Percentiles rank a stretch among this genome's conserved stretches.
Conservation (phyloP, 352 stramenopile genomes). For the Phytopythium delawarense region DNA sequence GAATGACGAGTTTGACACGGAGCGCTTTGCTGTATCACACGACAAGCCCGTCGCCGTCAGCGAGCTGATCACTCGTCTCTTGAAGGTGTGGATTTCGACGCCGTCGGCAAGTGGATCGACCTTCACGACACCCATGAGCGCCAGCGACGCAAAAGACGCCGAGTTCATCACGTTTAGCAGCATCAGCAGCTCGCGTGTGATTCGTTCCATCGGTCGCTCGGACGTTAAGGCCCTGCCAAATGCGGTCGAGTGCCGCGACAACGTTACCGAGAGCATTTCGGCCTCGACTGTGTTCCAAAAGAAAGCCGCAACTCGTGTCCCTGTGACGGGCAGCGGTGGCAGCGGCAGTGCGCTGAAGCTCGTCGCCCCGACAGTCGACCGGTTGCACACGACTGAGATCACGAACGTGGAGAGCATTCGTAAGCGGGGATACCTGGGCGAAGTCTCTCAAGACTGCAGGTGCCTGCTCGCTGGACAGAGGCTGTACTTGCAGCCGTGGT, state of each 20-base stretch:
- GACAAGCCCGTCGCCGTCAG: conserved; percentile 54
- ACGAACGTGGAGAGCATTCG: conserved; percentile 56
- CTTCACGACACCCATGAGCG: not conserved
- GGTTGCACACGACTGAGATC: conserved; percentile 39
- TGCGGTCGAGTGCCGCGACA: not conserved
- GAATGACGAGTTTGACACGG: conserved; percentile 42
- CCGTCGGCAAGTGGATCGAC: conserved; percentile 6
- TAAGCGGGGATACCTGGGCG: conserved; percentile 58
- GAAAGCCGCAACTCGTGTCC: conserved; percentile 17
- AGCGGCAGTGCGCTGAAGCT: conserved; percentile 9
- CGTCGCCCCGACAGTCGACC: conserved; percentile 16
- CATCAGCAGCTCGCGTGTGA: conserved; percentile 6
- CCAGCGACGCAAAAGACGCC: not conserved
- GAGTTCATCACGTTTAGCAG: conserved; percentile 21
- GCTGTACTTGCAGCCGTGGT: conserved; percentile 78
- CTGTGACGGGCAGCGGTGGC: conserved; percentile 9
- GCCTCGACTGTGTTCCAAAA: conserved; percentile 36
- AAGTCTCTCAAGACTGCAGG: conserved; percentile 25
- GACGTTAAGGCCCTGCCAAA: not conserved
- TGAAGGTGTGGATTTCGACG: conserved; percentile 59
- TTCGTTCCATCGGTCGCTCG: not conserved
- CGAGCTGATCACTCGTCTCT: conserved; percentile 38
- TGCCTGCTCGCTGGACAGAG: conserved; percentile 45
- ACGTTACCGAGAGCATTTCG: conserved; percentile 12
- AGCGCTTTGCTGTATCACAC: conserved; percentile 50